These are phyloP conservation scores for Tylopilus sp. DNA, from an alignment of 768 basidiomycete species.

Conservation along the genomic window DNA sequence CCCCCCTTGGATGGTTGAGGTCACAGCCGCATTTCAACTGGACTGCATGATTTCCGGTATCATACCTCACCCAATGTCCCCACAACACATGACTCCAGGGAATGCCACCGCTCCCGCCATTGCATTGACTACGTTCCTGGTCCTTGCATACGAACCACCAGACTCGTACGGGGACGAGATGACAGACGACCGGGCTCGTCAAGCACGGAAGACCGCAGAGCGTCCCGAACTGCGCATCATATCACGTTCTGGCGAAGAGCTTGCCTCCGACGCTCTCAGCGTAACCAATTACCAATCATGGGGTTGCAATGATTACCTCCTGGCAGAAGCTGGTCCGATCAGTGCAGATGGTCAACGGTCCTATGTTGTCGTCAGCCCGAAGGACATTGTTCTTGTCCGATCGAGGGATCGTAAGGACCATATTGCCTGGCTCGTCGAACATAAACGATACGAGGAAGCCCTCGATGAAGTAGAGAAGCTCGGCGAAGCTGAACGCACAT, in stretches of 20 bases:
- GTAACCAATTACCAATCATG: slow-evolving; percentile 77
- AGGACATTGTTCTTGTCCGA: slow-evolving; percentile 82
- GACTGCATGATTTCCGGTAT: slow-evolving; percentile 96
- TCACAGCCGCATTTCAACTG: slow-evolving; percentile 87
- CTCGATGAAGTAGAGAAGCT: slow-evolving; percentile 74
- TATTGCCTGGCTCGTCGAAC: slow-evolving; percentile 88
- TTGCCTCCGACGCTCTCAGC: slow-evolving; percentile 78
- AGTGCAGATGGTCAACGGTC: slow-evolving; percentile 38
- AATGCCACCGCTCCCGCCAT: slow-evolving; percentile 21
- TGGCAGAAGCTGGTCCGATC: slow-evolving; percentile 48
- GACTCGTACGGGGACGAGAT: slow-evolving; percentile 67
- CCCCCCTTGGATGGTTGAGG: slow-evolving; percentile 73
- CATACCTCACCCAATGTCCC: slow-evolving; percentile 62
- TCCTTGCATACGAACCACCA: slow-evolving; percentile 84
- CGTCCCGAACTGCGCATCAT: slow-evolving; percentile 95
- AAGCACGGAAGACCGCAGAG: slow-evolving; percentile 80
- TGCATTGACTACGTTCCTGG: slow-evolving; percentile 67
- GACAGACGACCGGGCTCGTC: slow-evolving; percentile 65
- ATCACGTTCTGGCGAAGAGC: slow-evolving; percentile 82
- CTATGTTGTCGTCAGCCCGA: slow-evolving; percentile 84
- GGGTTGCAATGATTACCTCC: slow-evolving; percentile 88
- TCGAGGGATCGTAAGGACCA: slow-evolving; percentile 88
- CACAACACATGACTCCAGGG: slow-evolving; percentile 15
- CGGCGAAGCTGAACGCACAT: slow-evolving; percentile 21
- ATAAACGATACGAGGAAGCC: slow-evolving; percentile 85